phyloP scores from a whole-genome alignment of 2,329 filamentous ascomycete species.

The Aureobasidium uvarum region DNA sequence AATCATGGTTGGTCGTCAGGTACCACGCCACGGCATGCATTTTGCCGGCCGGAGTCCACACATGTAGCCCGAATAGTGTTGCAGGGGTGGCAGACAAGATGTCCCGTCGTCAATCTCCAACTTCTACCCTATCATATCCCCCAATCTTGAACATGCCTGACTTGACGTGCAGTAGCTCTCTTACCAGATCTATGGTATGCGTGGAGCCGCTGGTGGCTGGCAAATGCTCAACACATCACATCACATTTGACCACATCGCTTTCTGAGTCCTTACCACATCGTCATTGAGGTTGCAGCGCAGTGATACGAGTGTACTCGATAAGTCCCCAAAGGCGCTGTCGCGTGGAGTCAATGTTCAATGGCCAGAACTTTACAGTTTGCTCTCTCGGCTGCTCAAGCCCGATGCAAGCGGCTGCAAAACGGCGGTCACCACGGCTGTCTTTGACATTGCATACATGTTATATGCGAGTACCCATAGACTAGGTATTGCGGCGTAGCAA shows the following conservation, averaged over 20 bases:
- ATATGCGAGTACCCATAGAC: neutral
- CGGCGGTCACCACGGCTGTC: slow-evolving; percentile 16
- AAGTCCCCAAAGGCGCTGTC: neutral
- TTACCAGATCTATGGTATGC: neutral
- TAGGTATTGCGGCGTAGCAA: neutral
- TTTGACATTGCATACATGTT: neutral
- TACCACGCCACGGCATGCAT: neutral
- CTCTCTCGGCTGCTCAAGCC: slow-evolving; percentile 3
- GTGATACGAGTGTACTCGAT: neutral
- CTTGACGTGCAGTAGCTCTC: slow-evolving; percentile 12
- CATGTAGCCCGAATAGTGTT: neutral
- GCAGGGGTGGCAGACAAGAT: neutral
- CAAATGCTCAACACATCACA: neutral
- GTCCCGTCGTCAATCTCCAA: neutral
- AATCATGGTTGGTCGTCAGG: neutral
- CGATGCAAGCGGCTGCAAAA: neutral
- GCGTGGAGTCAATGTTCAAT: neutral
- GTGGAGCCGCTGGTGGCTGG: neutral
- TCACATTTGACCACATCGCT: neutral
- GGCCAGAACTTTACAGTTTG: slow-evolving; percentile 8
- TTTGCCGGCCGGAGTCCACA: neutral
- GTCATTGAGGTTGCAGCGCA: neutral
- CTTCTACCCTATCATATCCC: neutral
- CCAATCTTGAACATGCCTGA: neutral
- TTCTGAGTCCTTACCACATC: neutral